Evolutionary conservation across 2,329 filamentous ascomycete species (phyloP).

Genomic region (Penicillium griseofulvum): DNA sequence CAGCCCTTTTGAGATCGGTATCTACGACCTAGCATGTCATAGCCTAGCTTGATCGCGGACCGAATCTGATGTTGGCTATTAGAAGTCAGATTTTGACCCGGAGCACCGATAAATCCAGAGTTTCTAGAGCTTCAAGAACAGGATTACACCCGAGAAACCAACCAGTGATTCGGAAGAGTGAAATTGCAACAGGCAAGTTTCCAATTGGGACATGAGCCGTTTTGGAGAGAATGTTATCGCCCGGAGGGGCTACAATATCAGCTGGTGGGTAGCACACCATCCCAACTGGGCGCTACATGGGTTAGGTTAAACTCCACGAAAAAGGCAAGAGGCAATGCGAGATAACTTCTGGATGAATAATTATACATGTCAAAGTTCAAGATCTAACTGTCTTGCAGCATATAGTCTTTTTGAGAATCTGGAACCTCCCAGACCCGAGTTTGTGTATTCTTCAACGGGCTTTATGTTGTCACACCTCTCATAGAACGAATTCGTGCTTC

Average conservation of each 20-base stretch:
- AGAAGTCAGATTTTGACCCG: neutral
- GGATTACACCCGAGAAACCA: neutral
- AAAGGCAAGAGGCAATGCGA: neutral
- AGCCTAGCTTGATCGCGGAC: no score
- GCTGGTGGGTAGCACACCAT: neutral
- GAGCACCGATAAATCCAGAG: neutral
- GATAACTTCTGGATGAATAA: neutral
- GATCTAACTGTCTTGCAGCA: neutral
- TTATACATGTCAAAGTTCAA: neutral
- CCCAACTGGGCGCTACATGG: neutral
- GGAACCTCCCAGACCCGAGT: neutral
- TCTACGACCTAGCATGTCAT: neutral
- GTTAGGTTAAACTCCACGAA: neutral
- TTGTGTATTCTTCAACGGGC: neutral
- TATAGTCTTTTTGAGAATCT: neutral
- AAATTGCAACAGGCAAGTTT: neutral
- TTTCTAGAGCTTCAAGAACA: neutral
- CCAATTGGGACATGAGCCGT: neutral
- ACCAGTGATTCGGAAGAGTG: neutral
- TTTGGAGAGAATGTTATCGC: neutral
- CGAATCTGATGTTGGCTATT: no score
- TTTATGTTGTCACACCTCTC: no score
- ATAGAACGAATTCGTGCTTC: conserved; percentile 5
- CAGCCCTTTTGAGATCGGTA: neutral
- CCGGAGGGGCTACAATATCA: neutral